Percentiles rank a stretch among this genome's conserved stretches.
phyloP scores from a whole-genome alignment of 140 eudicot species.

The Flaveria floridana region DNA sequence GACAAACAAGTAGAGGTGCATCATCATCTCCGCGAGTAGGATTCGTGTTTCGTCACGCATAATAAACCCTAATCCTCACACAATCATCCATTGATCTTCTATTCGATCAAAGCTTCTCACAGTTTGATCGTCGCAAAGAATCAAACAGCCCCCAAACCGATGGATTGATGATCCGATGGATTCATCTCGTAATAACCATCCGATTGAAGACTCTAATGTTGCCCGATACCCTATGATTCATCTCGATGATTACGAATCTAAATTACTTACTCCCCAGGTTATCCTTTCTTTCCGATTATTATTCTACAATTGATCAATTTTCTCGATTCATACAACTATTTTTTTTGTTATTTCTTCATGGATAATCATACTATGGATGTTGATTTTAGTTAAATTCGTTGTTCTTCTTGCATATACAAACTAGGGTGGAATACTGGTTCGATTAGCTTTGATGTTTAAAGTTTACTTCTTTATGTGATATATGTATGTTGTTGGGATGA shows the following conservation, averaged over 20 bases:
- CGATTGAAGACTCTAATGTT: constrained; percentile 30
- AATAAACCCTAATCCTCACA: constrained; percentile 31
- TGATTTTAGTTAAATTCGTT: not conserved
- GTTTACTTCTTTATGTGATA: not conserved
- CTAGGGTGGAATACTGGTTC: not conserved
- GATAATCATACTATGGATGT: not conserved
- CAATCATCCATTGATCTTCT: not conserved
- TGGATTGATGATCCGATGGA: constrained; percentile 24
- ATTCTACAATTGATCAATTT: not conserved
- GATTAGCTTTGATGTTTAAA: constrained; percentile 19
- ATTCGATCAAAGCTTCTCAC: constrained; percentile 20
- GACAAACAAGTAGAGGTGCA: constrained; percentile 29
- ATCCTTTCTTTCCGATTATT: not conserved
- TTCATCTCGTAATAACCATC: not conserved
- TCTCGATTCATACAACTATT: not conserved
- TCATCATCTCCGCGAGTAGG: constrained; percentile 19
- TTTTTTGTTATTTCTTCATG: not conserved
- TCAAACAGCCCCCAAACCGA: constrained; percentile 5
- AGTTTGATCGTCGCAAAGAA: not conserved
- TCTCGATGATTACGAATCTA: constrained; percentile 43
- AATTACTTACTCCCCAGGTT: constrained; percentile 41
- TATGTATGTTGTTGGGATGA: not conserved
- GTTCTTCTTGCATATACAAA: not conserved
- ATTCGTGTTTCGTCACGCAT: constrained; percentile 30
- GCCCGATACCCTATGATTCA: constrained; percentile 48